Conservation (phyloP, 176 grass and related monocot genomes). For the Secale cereale region DNA sequence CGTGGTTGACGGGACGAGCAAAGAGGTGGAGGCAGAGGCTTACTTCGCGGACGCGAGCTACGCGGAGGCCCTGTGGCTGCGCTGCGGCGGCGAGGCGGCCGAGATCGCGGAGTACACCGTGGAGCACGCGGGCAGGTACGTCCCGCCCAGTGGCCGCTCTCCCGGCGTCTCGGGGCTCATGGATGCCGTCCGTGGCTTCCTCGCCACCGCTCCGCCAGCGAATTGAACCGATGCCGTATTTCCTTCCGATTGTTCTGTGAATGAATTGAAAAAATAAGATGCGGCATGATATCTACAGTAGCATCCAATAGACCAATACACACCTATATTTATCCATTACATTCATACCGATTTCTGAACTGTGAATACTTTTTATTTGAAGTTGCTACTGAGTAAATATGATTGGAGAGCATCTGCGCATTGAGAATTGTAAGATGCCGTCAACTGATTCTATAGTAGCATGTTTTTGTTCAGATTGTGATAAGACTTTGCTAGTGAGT, state of each 20-base stretch:
- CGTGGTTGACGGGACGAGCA: not conserved
- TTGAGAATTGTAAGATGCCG: not conserved
- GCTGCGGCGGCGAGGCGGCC: conserved; percentile 48
- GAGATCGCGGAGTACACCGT: conserved; percentile 50
- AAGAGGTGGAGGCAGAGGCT: conserved; percentile 45
- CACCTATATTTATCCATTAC: not conserved
- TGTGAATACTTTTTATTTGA: not conserved
- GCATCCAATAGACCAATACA: not conserved
- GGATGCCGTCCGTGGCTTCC: conserved; percentile 38
- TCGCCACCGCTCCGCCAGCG: conserved; percentile 13
- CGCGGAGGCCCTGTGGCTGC: conserved; percentile 60
- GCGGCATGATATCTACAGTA: not conserved
- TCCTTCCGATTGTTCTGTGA: not conserved
- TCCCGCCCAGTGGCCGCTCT: conserved; percentile 37
- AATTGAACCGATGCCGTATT: not conserved
- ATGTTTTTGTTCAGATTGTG: too few species aligned
- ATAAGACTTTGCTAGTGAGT: too few species aligned
- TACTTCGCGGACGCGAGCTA: conserved; percentile 80
- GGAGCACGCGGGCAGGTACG: conserved; percentile 50
- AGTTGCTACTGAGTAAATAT: not conserved
- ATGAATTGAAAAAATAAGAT: not conserved
- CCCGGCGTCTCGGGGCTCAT: conserved; percentile 31
- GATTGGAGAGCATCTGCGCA: not conserved
- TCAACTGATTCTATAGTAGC: too few species aligned
- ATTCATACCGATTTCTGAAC: not conserved